Evolutionary conservation across 2,329 filamentous ascomycete genomes (phyloP).

Genomic region (Aureobasidium sp.): DNA sequence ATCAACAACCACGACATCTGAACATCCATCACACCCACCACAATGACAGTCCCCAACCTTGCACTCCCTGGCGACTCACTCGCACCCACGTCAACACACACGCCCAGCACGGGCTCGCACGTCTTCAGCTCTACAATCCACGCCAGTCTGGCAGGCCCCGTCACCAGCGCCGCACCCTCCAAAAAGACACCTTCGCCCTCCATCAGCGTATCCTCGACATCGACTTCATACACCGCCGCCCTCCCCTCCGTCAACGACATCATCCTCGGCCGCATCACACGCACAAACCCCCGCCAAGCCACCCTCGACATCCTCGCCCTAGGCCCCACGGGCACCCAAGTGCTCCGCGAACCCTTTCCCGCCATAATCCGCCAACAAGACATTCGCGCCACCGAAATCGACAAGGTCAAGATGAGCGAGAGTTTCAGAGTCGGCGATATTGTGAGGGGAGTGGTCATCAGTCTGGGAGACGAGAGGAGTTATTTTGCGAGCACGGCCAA

Average conservation of each 20-base stretch:
- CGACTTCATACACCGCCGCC: conserved; percentile 47
- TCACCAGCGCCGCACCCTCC: conserved; percentile 34
- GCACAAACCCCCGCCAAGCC: conserved; percentile 77
- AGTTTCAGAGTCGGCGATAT: conserved; percentile 90
- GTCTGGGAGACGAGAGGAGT: conserved; percentile 83
- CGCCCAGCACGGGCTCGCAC: conserved; percentile 76
- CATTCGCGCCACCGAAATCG: conserved; percentile 90
- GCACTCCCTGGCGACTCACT: conserved; percentile 78
- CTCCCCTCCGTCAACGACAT: conserved; percentile 73
- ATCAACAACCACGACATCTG: neutral
- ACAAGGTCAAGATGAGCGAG: conserved; percentile 83
- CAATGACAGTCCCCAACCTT: conserved; percentile 28
- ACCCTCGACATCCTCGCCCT: conserved; percentile 81
- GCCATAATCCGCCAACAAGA: conserved; percentile 54
- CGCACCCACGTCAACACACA: conserved; percentile 57
- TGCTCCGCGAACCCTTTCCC: conserved; percentile 23
- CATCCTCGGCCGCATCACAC: conserved; percentile 77
- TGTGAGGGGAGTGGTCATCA: conserved; percentile 73
- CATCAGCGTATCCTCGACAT: conserved; percentile 20
- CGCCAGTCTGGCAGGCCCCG: conserved; percentile 70
- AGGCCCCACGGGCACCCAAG: conserved; percentile 39
- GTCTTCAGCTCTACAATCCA: conserved; percentile 66
- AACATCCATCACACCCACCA: neutral
- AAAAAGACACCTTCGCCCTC: conserved; percentile 43
- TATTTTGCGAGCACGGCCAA: conserved; percentile 91